Conservation (phyloP, 1,139 yeast genomes). For the Candida sp. region DNA sequence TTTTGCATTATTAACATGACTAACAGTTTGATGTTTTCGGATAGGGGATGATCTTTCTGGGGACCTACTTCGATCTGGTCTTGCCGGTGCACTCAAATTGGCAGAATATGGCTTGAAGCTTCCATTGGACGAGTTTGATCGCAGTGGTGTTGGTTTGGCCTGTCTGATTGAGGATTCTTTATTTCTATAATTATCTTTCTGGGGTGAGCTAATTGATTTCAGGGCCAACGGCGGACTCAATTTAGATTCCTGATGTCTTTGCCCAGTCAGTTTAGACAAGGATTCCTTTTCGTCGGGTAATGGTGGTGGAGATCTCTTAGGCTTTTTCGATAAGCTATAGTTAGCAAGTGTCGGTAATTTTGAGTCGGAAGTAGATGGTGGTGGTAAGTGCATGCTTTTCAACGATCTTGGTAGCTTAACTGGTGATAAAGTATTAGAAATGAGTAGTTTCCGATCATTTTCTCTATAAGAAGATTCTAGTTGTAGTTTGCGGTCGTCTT, state of each 20-base stretch:
- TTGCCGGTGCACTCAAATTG: neutral
- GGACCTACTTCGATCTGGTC: neutral
- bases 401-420: constrained; percentile 7
- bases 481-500: neutral
- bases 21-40: neutral
- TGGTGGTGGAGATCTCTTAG: neutral
- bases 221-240: too few species aligned
- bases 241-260: too few species aligned
- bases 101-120: neutral
- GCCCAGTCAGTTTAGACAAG: too few species aligned
- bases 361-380: neutral
- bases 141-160: neutral
- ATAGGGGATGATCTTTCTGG: neutral
- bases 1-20: neutral
- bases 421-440: constrained; percentile 9
- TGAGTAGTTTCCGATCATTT: neutral
- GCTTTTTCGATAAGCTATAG: neutral
- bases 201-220: too few species aligned
- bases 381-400: neutral
- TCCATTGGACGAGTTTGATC: neutral
- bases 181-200: neutral
- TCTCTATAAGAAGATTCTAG: constrained; percentile 13
- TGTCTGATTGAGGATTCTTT: neutral
- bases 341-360: neutral
- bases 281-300: neutral